Conservation (phyloP, 805 yeast species). For the Wickerhamiella galacta region DNA sequence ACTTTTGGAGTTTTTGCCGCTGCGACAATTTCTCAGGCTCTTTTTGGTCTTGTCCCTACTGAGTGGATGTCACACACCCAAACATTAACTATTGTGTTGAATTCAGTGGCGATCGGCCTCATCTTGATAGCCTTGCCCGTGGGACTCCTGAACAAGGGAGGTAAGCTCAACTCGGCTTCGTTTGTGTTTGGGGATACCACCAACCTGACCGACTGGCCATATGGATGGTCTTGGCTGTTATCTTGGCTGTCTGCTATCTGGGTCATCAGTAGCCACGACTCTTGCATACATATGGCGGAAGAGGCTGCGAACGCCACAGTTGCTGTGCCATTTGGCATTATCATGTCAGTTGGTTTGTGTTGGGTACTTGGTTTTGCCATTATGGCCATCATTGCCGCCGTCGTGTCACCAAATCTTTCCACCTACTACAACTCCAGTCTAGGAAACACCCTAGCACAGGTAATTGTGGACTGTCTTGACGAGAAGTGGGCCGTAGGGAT, state of each 20-base stretch:
- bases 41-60: conserved; percentile 41
- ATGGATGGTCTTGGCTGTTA: conserved; percentile 40
- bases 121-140: conserved; percentile 50
- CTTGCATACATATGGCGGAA: conserved; percentile 48
- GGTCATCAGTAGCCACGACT: conserved; percentile 32
- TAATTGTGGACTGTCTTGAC: conserved; percentile 9
- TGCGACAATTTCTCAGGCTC: conserved; percentile 35
- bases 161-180: conserved; percentile 31
- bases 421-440: conserved; percentile 15
- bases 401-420: conserved; percentile 6
- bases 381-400: conserved; percentile 13
- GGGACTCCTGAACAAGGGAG: conserved; percentile 23
- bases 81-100: conserved; percentile 37
- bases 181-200: conserved; percentile 39
- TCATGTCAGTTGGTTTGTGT: conserved; percentile 33
- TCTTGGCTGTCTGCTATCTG: conserved; percentile 46
- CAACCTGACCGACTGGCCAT: conserved; percentile 44
- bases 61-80: conserved; percentile 41
- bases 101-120: conserved; percentile 35
- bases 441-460: conserved; percentile 23
- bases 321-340: conserved; percentile 55
- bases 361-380: conserved; percentile 15
- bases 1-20: conserved; percentile 54
- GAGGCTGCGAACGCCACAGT: conserved; percentile 45
- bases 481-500: conserved; percentile 10